phyloP scores from a whole-genome alignment of 495 filamentous ascomycete genomes.

The Aspergillus panamensis region DNA sequence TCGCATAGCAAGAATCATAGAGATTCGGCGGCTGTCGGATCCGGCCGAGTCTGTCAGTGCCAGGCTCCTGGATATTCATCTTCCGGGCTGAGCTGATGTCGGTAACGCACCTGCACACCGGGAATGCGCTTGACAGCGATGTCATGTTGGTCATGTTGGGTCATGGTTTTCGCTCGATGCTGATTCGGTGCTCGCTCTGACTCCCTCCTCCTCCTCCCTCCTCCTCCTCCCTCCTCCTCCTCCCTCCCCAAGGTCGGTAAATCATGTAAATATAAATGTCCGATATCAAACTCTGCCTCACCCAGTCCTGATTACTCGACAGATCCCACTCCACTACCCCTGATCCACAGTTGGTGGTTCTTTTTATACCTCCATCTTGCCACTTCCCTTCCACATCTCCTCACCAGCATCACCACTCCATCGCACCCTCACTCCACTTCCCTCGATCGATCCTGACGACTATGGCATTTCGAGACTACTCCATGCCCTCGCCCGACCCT shows the following conservation, averaged over 20 bases:
- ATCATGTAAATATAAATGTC: no score
- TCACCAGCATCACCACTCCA: not conserved
- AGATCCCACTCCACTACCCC: not conserved
- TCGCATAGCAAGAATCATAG: not conserved
- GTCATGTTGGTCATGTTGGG: not conserved
- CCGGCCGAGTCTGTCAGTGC: not conserved
- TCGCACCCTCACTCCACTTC: not conserved
- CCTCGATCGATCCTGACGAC: slow-evolving; percentile 6
- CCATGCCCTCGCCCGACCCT: slow-evolving; percentile 29
- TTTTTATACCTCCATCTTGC: slow-evolving; percentile 8
- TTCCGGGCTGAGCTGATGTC: slow-evolving; percentile 17
- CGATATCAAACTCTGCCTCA: not conserved
- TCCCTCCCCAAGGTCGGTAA: no score
- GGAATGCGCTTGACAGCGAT: not conserved
- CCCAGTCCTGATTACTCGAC: not conserved
- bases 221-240: not conserved
- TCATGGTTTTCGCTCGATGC: not conserved
- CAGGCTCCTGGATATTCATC: slow-evolving; percentile 2
- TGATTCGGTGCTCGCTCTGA: no score
- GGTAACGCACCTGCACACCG: not conserved
- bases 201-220: not conserved
- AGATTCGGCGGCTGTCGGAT: not conserved
- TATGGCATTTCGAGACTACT: not conserved
- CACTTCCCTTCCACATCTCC: slow-evolving; percentile 7
- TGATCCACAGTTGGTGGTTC: slow-evolving; percentile 2